phyloP scores from a whole-genome alignment of 108 stramenopile species.

The Nitzschia sp. region DNA sequence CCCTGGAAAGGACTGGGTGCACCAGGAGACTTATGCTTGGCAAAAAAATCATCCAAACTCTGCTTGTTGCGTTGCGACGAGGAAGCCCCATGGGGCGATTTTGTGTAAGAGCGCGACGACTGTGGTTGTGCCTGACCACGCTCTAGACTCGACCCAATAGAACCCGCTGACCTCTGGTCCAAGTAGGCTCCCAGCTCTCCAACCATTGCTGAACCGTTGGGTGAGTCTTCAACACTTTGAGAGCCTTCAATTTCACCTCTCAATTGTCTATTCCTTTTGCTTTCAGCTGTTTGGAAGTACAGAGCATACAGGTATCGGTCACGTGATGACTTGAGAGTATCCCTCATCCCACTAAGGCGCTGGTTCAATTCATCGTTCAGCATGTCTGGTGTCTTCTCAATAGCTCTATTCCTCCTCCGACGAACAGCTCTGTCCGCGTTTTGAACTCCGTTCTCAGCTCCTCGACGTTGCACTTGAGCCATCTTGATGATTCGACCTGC shows the following conservation, averaged over 20 bases:
- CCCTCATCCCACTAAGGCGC: constrained; percentile 21
- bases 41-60: constrained; percentile 29
- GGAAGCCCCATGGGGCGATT: background rate
- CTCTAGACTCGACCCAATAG: background rate
- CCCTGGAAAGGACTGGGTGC: constrained; percentile 8
- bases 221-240: constrained; percentile 4
- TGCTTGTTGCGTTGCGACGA: background rate
- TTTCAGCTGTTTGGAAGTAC: constrained; percentile 32
- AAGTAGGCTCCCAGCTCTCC: background rate
- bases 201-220: background rate
- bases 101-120: background rate
- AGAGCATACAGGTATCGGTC: constrained; percentile 33
- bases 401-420: constrained; percentile 16
- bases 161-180: background rate
- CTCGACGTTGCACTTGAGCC: constrained; percentile 20
- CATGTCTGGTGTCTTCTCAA: constrained; percentile 18
- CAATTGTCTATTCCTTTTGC: constrained; percentile 21
- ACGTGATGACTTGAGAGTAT: constrained; percentile 32
- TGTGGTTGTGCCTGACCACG: background rate
- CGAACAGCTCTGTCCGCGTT: background rate
- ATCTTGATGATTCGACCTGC: constrained; percentile 26
- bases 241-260: constrained; percentile 14
- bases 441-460: background rate
- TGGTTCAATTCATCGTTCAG: constrained; percentile 23
- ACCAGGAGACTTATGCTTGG: background rate